phyloP scores from a whole-genome alignment of 2,329 filamentous ascomycete genomes.

The Penicillium frequentans region DNA sequence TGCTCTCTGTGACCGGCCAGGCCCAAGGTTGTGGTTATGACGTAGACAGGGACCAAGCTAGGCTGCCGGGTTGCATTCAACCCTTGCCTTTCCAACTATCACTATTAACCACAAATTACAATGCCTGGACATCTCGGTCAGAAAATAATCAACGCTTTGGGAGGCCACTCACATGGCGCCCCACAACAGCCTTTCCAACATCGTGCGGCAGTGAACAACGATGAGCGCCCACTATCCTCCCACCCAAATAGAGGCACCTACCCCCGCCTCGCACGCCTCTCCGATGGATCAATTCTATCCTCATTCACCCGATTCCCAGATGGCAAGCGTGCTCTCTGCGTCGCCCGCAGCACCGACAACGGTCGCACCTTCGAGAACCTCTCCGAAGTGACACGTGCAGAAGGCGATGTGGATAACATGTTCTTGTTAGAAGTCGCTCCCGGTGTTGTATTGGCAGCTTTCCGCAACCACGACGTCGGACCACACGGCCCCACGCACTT shows the following conservation, averaged over 20 bases:
- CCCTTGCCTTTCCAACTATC: background rate
- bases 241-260: conserved; percentile 46
- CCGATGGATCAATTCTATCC: conserved; percentile 49
- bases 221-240: conserved; percentile 37
- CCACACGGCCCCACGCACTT: conserved; percentile 42
- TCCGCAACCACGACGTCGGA: conserved; percentile 50
- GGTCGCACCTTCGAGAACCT: conserved; percentile 43
- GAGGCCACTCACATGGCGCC: conserved; percentile 16
- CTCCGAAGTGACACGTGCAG: conserved; percentile 46
- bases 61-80: background rate
- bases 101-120: background rate
- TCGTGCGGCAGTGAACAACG: conserved; percentile 30
- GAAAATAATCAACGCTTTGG: conserved; percentile 32
- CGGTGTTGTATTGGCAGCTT: conserved; percentile 45
- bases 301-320: conserved; percentile 46
- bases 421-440: conserved; percentile 46
- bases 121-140: conserved; percentile 33
- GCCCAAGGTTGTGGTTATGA: background rate
- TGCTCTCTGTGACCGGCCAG: background rate
- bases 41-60: background rate
- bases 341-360: conserved; percentile 48
- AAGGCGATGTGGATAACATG: conserved; percentile 50
- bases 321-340: conserved; percentile 39
- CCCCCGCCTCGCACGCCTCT: conserved; percentile 47
- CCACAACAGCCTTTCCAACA: conserved; percentile 15